phyloP scores from a whole-genome alignment of 768 basidiomycete species.

The Porpolomopsis calyptriformis region DNA sequence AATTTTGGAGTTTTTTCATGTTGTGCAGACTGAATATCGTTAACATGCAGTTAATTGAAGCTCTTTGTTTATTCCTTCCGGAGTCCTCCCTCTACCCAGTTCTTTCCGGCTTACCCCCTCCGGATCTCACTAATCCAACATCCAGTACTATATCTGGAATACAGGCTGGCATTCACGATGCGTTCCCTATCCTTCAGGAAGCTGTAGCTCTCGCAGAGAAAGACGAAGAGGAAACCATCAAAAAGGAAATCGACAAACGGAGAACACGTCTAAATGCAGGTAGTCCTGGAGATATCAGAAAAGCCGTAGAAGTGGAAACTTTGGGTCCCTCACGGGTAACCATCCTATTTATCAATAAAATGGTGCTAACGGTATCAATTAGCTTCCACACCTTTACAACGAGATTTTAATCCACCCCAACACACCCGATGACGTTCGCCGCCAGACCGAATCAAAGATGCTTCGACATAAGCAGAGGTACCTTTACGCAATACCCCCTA shows the following conservation, averaged over 20 bases:
- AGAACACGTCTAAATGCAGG: conserved; percentile 66
- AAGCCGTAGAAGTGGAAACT: conserved; percentile 59
- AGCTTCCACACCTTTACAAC: conserved; percentile 66
- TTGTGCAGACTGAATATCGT: conserved; percentile 2
- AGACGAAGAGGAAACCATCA: conserved; percentile 46
- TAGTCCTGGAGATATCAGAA: conserved; percentile 44
- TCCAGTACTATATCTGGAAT: conserved; percentile 45
- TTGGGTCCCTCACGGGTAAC: conserved; percentile 50
- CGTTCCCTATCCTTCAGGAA: conserved; percentile 64
- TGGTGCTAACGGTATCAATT: conserved; percentile 3
- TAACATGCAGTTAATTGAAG: conserved; percentile 45
- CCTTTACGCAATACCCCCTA: conserved; percentile 47
- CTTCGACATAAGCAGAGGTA: conserved; percentile 52
- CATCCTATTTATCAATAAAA: conserved; percentile 6
- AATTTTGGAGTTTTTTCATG: conserved; percentile 5
- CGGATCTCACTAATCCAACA: conserved; percentile 67
- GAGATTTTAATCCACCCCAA: conserved; percentile 75
- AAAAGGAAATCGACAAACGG: conserved; percentile 65
- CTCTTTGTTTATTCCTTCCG: conserved; percentile 64
- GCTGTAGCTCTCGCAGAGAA: conserved; percentile 52
- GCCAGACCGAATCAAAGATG: conserved; percentile 65
- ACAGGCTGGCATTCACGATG: conserved; percentile 57
- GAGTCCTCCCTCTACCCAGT: conserved; percentile 53
- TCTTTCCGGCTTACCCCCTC: conserved; percentile 57
- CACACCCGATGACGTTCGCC: conserved; percentile 72